Evolutionary conservation across 2,329 filamentous ascomycete genomes (phyloP).

Genomic region (Fusarium dimerum): DNA sequence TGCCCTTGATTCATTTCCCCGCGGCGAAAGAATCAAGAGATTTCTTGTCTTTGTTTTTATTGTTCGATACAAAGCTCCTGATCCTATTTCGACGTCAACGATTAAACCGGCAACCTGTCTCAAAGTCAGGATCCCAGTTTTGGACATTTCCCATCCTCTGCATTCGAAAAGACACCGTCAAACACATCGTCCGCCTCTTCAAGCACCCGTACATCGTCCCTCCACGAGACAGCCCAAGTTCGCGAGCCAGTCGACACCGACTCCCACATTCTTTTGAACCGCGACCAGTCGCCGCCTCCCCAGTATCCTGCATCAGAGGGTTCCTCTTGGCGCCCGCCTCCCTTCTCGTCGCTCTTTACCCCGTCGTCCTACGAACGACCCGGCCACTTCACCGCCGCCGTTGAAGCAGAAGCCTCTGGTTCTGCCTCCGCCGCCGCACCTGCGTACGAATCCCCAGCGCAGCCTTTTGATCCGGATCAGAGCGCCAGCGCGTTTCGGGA

Average conservation of each 20-base stretch:
- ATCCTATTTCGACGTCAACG: conserved; percentile 8
- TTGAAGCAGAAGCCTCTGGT: conserved; percentile 35
- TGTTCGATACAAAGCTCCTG: conserved; percentile 10
- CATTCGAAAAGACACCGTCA: conserved; percentile 34
- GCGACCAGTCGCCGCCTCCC: conserved; percentile 56
- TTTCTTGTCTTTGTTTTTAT: background rate
- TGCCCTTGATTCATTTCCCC: background rate
- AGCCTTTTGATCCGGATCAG: conserved; percentile 39
- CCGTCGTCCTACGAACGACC: conserved; percentile 35
- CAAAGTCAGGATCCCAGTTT: conserved; percentile 33
- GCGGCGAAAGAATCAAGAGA: too few species aligned
- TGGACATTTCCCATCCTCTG: conserved; percentile 39
- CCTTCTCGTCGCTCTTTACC: conserved; percentile 62
- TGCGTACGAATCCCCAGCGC: conserved; percentile 52
- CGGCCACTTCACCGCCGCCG: conserved; percentile 33
- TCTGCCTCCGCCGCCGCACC: conserved; percentile 48
- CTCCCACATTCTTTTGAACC: conserved; percentile 29
- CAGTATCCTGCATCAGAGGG: conserved; percentile 60
- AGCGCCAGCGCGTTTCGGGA: conserved; percentile 47
- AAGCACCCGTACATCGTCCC: conserved; percentile 30
- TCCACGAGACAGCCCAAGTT: conserved; percentile 22
- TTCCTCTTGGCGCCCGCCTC: conserved; percentile 54
- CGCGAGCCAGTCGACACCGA: conserved; percentile 24
- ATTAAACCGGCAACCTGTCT: conserved; percentile 42
- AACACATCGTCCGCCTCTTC: conserved; percentile 27